A percentile compares a stretch with the other conserved stretches of the same genome.
Conservation (phyloP, 805 yeast species). For the Spathaspora hagerdaliae region DNA sequence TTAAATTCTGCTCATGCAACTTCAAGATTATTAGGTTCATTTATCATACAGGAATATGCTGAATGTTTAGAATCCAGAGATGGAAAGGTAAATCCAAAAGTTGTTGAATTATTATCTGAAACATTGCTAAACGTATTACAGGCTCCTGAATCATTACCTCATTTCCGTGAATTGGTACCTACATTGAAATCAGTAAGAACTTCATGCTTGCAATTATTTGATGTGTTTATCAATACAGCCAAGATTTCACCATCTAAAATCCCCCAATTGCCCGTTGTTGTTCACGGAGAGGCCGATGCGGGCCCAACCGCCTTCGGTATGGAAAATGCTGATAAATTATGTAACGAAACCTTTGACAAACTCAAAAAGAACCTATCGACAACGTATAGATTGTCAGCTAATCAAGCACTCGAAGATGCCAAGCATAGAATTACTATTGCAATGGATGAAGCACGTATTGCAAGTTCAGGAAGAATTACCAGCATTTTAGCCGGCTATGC, state of each 20-base stretch:
- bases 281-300: slow-evolving; percentile 91
- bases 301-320: slow-evolving; percentile 90
- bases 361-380: slow-evolving; percentile 61
- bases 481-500: slow-evolving; percentile 75
- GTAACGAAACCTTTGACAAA: slow-evolving; percentile 62
- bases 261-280: slow-evolving; percentile 83
- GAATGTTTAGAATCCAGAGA: slow-evolving; percentile 17
- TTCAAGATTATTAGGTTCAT: slow-evolving; percentile 67
- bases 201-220: slow-evolving; percentile 78
- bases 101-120: slow-evolving; percentile 18
- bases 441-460: slow-evolving; percentile 60
- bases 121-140: slow-evolving; percentile 34
- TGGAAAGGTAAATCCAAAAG: slow-evolving; percentile 11
- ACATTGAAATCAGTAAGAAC: slow-evolving; percentile 80
- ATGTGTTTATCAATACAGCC: slow-evolving; percentile 73
- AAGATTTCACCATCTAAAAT: slow-evolving; percentile 65
- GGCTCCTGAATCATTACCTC: slow-evolving; percentile 44
- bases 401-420: slow-evolving; percentile 75
- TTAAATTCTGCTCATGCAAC: slow-evolving; percentile 69
- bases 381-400: slow-evolving; percentile 63
- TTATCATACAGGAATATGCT: slow-evolving; percentile 70
- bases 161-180: slow-evolving; percentile 82
- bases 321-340: slow-evolving; percentile 67
- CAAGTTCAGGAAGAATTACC: slow-evolving; percentile 46
- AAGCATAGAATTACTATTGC: slow-evolving; percentile 63